phyloP scores from a whole-genome alignment of 208 protist genomes.

The Novymonas esmeraldas region DNA sequence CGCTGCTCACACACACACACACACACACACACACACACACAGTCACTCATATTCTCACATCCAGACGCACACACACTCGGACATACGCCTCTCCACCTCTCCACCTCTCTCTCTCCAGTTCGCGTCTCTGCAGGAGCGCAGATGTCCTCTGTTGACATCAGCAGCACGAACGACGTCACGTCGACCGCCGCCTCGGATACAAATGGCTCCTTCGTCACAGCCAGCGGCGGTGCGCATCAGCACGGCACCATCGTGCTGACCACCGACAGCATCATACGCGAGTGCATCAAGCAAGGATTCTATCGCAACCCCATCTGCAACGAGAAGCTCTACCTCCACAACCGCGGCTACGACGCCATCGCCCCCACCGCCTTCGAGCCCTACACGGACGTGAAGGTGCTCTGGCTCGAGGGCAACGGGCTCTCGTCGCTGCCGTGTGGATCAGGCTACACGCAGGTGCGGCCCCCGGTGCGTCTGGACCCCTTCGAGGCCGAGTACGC shows the following conservation, averaged over 20 bases:
- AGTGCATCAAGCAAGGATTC: slow-evolving; percentile 85
- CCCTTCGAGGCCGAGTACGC: slow-evolving; percentile 23
- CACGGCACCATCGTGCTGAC: slow-evolving; percentile 46
- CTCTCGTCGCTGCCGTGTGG: slow-evolving; percentile 70
- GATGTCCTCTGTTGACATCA: slow-evolving; percentile 36
- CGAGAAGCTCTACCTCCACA: slow-evolving; percentile 95
- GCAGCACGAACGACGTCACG: slow-evolving; percentile 62
- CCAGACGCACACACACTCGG: neutral
- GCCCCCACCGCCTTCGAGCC: slow-evolving; percentile 77
- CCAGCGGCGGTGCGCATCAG: slow-evolving; percentile 3
- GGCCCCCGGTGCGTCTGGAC: slow-evolving; percentile 36
- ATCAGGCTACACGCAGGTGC: slow-evolving; percentile 40
- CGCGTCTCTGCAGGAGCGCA: neutral
- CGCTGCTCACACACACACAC: neutral
- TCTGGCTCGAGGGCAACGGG: slow-evolving; percentile 95
- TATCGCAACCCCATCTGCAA: slow-evolving; percentile 94
- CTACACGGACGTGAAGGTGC: slow-evolving; percentile 89
- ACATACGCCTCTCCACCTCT: neutral
- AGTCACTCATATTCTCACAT: neutral
- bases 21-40: neutral
- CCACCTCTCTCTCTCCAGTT: neutral
- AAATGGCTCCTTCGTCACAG: slow-evolving; percentile 21
- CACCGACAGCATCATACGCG: slow-evolving; percentile 79
- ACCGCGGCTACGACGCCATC: slow-evolving; percentile 88
- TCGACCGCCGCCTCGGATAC: slow-evolving; percentile 34